Conservation (phyloP, 1,284 basidiomycete genomes). For the Ustilago lituana region DNA sequence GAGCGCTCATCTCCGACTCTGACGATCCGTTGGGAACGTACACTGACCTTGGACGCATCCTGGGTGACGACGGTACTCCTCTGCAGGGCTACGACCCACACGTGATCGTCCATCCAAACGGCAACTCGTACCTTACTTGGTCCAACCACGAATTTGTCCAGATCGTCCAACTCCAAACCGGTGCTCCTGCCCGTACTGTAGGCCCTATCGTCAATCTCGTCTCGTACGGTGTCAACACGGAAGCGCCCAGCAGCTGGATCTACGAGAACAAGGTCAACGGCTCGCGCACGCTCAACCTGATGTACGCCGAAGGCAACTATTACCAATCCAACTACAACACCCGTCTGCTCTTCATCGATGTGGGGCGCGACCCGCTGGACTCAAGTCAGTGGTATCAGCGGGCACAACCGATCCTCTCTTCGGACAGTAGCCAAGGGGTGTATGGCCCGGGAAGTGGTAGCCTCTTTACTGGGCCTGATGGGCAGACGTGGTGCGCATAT, state of each 20-base stretch:
- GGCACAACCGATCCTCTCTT: constrained; percentile 25
- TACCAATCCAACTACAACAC: constrained; percentile 47
- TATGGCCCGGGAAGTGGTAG: constrained; percentile 39
- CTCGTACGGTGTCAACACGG: constrained; percentile 43
- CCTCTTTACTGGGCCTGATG: constrained; percentile 33
- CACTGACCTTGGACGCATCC: constrained; percentile 25
- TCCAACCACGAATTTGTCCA: constrained; percentile 44
- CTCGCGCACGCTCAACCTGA: constrained; percentile 36
- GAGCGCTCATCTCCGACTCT: constrained; percentile 22
- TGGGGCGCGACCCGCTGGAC: constrained; percentile 25
- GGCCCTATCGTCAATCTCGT: constrained; percentile 23
- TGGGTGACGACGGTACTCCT: constrained; percentile 18
- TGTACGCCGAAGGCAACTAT: constrained; percentile 44
- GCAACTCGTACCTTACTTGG: constrained; percentile 40
- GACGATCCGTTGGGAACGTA: constrained; percentile 30
- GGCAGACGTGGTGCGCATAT: constrained; percentile 29
- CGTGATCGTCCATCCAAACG: constrained; percentile 41
- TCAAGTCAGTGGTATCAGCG: constrained; percentile 24
- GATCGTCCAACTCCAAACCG: constrained; percentile 32
- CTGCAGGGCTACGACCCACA: constrained; percentile 40
- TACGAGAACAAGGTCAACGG: constrained; percentile 25
- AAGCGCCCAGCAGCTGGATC: constrained; percentile 38
- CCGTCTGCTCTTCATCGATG: constrained; percentile 30
- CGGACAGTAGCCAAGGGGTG: constrained; percentile 25
- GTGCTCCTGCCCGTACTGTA: constrained; percentile 20